These are phyloP conservation scores for Stylosanthes scabra DNA, from an alignment of 331 rosid genomes.

Conservation along the genomic window DNA sequence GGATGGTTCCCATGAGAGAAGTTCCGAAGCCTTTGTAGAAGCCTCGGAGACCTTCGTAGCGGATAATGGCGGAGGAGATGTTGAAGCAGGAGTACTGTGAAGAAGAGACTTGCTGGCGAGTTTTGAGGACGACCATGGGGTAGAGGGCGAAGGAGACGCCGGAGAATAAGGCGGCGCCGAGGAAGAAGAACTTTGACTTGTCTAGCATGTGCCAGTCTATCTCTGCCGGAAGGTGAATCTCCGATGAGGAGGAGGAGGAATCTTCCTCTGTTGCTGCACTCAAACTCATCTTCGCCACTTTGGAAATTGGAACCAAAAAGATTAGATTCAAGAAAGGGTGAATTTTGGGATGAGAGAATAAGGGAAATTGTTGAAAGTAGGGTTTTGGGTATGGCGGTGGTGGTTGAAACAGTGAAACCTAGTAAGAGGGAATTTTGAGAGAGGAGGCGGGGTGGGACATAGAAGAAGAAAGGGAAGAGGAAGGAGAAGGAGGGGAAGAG, in stretches of 20 bases:
- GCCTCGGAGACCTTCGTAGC: conserved; percentile 80
- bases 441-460: neutral
- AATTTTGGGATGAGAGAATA: conserved; percentile 33
- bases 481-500: conserved; percentile 32
- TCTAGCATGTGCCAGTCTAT: conserved; percentile 99
- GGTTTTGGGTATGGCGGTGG: no score
- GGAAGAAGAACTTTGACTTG: conserved; percentile 88
- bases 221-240: conserved; percentile 82
- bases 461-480: no score
- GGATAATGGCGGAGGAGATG: conserved; percentile 71
- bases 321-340: conserved; percentile 41
- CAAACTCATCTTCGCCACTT: conserved; percentile 88
- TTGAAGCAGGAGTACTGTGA: conserved; percentile 64
- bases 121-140: conserved; percentile 84
- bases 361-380: no score
- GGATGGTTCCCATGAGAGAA: conserved; percentile 93
- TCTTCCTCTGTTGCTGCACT: conserved; percentile 82
- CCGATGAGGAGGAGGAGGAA: conserved; percentile 63
- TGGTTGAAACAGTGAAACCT: neutral
- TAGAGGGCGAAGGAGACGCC: conserved; percentile 86
- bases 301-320: neutral
- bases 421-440: neutral
- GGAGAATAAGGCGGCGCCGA: conserved; percentile 95
- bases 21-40: conserved; percentile 97
- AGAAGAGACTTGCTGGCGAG: conserved; percentile 83